These are phyloP conservation scores for Metschnikowia colocasiae DNA, from an alignment of 805 yeast genomes.

Conservation along the genomic window DNA sequence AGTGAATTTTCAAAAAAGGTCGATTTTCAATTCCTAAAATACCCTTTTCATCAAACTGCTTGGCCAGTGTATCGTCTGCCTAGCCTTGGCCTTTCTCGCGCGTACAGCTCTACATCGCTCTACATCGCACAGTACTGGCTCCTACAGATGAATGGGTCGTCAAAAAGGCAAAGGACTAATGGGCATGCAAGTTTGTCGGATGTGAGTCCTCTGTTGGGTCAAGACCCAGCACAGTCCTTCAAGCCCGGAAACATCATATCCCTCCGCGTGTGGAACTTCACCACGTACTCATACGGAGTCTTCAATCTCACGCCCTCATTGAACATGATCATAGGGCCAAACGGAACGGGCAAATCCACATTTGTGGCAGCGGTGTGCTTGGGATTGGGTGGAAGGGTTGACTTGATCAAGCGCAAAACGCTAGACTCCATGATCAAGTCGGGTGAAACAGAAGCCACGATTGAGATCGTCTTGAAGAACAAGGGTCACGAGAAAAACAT, in stretches of 20 bases:
- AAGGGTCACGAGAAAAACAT: constrained; percentile 30
- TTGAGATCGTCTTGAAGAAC: constrained; percentile 51
- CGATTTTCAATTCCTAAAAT: background rate
- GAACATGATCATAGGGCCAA: constrained; percentile 93
- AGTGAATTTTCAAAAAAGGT: background rate
- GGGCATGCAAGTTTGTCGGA: background rate
- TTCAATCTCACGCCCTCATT: constrained; percentile 76
- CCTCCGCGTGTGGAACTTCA: constrained; percentile 57
- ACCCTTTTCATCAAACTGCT: background rate
- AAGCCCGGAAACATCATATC: constrained; percentile 48
- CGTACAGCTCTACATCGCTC: background rate
- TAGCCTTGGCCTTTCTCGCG: background rate
- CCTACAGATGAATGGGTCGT: background rate
- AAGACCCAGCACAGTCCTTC: constrained; percentile 8
- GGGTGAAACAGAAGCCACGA: constrained; percentile 46
- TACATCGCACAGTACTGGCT: background rate
- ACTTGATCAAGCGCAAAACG: constrained; percentile 64
- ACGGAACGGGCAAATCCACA: constrained; percentile 94
- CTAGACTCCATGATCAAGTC: constrained; percentile 69
- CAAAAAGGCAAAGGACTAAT: constrained; percentile 6
- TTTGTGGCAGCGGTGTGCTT: constrained; percentile 89
- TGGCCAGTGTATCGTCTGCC: background rate
- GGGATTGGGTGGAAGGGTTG: constrained; percentile 79
- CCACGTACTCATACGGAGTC: constrained; percentile 66
- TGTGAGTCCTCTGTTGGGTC: no score